Conservation (phyloP, 192 early-diverging fungal genomes). For the Gamsiella multidivaricata region DNA sequence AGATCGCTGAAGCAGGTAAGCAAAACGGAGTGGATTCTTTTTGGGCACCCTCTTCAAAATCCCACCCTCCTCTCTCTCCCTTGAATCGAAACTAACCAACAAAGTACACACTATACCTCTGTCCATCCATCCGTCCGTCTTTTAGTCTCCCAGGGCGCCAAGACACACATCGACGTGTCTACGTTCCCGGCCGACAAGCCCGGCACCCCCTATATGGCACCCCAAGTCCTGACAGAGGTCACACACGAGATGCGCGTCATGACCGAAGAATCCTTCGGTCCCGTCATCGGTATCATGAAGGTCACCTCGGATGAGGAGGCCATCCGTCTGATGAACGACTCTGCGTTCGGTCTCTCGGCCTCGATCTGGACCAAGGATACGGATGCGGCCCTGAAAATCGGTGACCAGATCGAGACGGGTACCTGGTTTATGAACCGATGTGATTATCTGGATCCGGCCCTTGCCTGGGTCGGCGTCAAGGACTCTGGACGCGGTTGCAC, state of each 20-base stretch:
- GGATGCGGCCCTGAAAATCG: constrained; percentile 70
- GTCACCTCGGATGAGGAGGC: constrained; percentile 82
- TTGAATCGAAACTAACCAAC: too few relatives aligned
- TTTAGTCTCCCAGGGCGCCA: constrained; percentile 74
- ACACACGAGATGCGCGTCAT: constrained; percentile 80
- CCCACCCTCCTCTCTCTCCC: too few relatives aligned
- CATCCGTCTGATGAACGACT: constrained; percentile 83
- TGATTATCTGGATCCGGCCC: constrained; percentile 84
- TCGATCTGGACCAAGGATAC: constrained; percentile 80
- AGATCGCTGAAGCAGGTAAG: constrained; percentile 73
- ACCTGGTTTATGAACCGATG: constrained; percentile 90
- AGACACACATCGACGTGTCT: constrained; percentile 65
- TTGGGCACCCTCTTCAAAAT: too few relatives aligned
- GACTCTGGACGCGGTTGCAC: constrained; percentile 78
- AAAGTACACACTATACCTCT: too few relatives aligned
- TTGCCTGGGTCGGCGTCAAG: constrained; percentile 85
- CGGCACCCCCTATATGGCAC: constrained; percentile 75
- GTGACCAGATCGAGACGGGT: constrained; percentile 75
- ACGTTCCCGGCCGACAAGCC: constrained; percentile 69
- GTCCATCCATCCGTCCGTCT: too few relatives aligned
- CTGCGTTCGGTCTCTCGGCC: constrained; percentile 80
- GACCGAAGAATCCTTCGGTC: constrained; percentile 89
- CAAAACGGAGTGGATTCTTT: neutral
- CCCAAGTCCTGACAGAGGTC: constrained; percentile 81
- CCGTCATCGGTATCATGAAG: constrained; percentile 81